phyloP scores from a whole-genome alignment of 352 stramenopile genomes.

The Phytophthora kernoviae region DNA sequence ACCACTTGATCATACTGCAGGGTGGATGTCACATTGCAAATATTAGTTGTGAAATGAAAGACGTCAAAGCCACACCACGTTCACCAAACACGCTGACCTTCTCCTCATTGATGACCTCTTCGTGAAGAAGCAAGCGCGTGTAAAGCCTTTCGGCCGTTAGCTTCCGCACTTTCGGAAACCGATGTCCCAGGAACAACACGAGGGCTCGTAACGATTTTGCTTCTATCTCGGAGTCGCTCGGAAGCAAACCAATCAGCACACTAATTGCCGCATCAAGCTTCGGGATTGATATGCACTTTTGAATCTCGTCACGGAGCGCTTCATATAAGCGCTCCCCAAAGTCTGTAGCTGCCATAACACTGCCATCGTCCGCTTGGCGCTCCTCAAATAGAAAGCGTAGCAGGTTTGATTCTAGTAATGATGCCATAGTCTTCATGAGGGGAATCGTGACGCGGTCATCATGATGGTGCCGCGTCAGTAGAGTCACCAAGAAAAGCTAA shows the following conservation, averaged over 20 bases:
- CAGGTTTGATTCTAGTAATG: constrained; percentile 69
- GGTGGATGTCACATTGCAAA: constrained; percentile 3
- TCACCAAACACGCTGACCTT: constrained; percentile 43
- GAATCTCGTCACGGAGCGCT: constrained; percentile 72
- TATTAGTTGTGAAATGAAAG: too few species aligned
- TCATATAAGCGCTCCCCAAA: constrained; percentile 70
- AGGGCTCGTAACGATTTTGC: constrained; percentile 66
- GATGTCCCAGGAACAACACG: constrained; percentile 79
- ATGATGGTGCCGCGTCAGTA: constrained; percentile 62
- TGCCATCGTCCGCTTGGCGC: constrained; percentile 28
- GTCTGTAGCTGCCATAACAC: constrained; percentile 21
- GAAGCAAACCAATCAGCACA: constrained; percentile 77
- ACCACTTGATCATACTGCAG: constrained; percentile 69
- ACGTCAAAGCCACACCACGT: neutral
- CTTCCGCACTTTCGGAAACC: constrained; percentile 88
- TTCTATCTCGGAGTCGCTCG: constrained; percentile 63
- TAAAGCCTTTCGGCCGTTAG: constrained; percentile 84
- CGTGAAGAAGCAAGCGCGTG: constrained; percentile 76
- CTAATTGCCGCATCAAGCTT: constrained; percentile 73
- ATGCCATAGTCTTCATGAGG: constrained; percentile 86
- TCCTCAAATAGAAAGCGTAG: constrained; percentile 65
- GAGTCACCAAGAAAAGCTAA: constrained; percentile 66
- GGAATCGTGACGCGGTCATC: constrained; percentile 87
- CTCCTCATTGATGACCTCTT: constrained; percentile 66
- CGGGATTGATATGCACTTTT: constrained; percentile 57